Evolutionary conservation across 2,329 filamentous ascomycete species (phyloP).

Genomic region (Aschersonia sp.): DNA sequence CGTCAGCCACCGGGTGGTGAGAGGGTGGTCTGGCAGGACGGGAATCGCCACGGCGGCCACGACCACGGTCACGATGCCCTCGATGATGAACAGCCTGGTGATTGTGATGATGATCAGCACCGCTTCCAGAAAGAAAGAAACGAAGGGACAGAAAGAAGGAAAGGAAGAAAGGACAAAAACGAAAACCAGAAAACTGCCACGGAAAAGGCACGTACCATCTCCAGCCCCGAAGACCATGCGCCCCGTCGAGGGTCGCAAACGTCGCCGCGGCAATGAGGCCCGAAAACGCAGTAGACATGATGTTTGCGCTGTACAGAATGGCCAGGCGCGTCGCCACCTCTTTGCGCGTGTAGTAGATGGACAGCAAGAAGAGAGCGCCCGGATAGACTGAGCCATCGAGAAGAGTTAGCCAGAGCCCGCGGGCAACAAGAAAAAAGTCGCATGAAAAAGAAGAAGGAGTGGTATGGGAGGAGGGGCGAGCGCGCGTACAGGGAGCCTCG

Average conservation of each 20-base stretch:
- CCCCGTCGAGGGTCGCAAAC: conserved; percentile 15
- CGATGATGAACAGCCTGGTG: conserved; percentile 46
- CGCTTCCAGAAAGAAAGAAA: conserved; percentile 24
- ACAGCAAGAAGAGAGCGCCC: conserved; percentile 29
- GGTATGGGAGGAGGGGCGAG: too few species aligned
- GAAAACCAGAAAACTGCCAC: neutral
- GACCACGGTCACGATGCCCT: conserved; percentile 32
- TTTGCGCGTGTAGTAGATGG: conserved; percentile 46
- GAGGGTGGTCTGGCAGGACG: conserved; percentile 22
- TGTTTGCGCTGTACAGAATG: conserved; percentile 41
- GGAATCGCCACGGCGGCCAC: conserved; percentile 15
- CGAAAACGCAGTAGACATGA: conserved; percentile 54
- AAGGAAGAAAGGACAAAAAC: conserved; percentile 17
- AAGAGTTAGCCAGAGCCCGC: neutral
- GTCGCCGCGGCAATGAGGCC: conserved; percentile 48
- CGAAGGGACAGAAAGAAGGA: too few species aligned
- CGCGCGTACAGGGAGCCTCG: conserved; percentile 30
- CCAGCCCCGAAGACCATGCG: neutral
- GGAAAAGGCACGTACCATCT: neutral
- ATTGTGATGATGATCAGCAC: conserved; percentile 30
- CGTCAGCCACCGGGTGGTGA: conserved; percentile 27
- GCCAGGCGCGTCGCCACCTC: conserved; percentile 50
- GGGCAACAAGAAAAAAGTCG: too few species aligned
- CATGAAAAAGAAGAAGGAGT: too few species aligned
- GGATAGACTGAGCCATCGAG: conserved; percentile 17